These are phyloP conservation scores for Yarrowia sp. DNA, from an alignment of 805 yeast genomes.

Conservation along the genomic window DNA sequence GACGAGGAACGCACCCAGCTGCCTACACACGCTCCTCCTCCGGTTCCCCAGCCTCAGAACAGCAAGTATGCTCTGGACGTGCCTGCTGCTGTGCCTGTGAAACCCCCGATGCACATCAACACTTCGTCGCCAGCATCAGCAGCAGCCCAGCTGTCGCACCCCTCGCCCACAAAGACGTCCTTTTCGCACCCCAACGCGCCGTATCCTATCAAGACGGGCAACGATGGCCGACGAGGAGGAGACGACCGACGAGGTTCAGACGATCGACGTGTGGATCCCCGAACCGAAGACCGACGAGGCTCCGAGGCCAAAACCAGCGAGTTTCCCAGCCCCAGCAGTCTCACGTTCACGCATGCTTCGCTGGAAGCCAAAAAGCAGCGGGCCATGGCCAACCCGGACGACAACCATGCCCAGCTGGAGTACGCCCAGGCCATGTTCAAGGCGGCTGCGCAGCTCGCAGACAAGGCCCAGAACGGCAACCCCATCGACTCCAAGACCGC, in stretches of 20 bases:
- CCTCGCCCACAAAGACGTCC: conserved; percentile 14
- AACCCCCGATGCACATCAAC: conserved; percentile 9
- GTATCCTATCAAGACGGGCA: conserved; percentile 14
- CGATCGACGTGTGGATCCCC: neutral
- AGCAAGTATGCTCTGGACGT: conserved; percentile 17
- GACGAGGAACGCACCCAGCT: conserved; percentile 31
- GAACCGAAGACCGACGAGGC: conserved; percentile 5
- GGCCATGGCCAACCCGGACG: conserved; percentile 17
- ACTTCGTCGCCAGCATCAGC: neutral
- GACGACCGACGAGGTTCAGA: conserved; percentile 1
- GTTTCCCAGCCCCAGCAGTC: conserved; percentile 17
- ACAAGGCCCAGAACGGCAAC: conserved; percentile 50
- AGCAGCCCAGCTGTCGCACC: conserved; percentile 3
- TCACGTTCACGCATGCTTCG: conserved; percentile 19
- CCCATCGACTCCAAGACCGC: conserved; percentile 55
- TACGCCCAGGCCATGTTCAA: conserved; percentile 37
- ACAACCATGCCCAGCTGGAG: conserved; percentile 19
- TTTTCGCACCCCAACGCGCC: conserved; percentile 31
- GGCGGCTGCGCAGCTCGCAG: conserved; percentile 19
- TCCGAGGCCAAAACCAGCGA: conserved; percentile 28
- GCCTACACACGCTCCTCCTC: conserved; percentile 32
- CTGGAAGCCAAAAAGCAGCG: conserved; percentile 28
- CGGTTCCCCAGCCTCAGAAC: conserved; percentile 20
- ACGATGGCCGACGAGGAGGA: neutral
- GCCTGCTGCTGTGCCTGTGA: conserved; percentile 18